Percentiles rank a stretch among this genome's conserved stretches.
Conservation (phyloP, 78 protist species). For the Dictyostelium purpureum region DNA sequence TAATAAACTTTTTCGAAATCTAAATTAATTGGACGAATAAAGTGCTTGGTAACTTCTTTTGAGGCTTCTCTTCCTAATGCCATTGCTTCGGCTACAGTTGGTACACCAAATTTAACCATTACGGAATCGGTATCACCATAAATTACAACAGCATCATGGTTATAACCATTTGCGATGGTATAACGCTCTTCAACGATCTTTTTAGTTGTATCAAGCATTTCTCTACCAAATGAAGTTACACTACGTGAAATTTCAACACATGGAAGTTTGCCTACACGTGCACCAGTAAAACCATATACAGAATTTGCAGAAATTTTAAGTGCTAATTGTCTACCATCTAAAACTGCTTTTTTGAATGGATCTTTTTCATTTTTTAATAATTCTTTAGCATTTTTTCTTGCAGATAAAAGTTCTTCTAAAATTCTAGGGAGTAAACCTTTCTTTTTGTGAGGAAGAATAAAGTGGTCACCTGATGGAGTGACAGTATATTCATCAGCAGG, state of each 20-base stretch:
- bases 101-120: conserved; percentile 97
- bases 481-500: conserved; percentile 29
- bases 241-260: conserved; percentile 95
- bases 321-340: conserved; percentile 99
- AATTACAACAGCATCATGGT: conserved; percentile 91
- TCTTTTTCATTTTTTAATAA: conserved; percentile 94
- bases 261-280: conserved; percentile 98
- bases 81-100: conserved; percentile 89
- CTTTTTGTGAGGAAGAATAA: conserved; percentile 78
- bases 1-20: conserved; percentile 99
- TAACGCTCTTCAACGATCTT: conserved; percentile 90
- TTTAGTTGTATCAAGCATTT: conserved; percentile 97
- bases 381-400: conserved; percentile 97
- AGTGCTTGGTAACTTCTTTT: conserved; percentile 84
- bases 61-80: conserved; percentile 97
- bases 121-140: conserved; percentile 99
- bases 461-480: conserved; percentile 89
- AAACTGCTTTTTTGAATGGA: conserved; percentile 91
- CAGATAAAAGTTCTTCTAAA: conserved; percentile 96
- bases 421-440: conserved; percentile 98
- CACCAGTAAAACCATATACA: conserved; percentile 99
- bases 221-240: conserved; percentile 99
- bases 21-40: conserved; percentile 97
- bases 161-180: conserved; percentile 92
- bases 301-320: conserved; percentile 99